Evolutionary conservation across 2,329 filamentous ascomycete species (phyloP), one percentile per base, ranked within the genome.

Genomic region (Fonsecaea multimorphosa): DNA sequence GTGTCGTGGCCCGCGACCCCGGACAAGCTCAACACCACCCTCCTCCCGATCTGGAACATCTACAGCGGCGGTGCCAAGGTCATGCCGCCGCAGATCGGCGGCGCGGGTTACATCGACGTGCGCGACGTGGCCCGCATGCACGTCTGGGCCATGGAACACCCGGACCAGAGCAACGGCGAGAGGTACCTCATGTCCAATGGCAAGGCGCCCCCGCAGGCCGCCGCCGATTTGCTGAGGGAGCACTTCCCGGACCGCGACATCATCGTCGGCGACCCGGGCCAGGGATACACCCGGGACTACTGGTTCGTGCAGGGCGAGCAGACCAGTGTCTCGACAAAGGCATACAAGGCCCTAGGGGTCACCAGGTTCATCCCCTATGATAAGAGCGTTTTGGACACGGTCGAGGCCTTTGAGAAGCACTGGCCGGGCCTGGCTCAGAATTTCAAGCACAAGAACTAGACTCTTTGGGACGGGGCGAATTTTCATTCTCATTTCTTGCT

Each of bases 91-190:
- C 70, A 67, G 61, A 71, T 72, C 58, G 71, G 68, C 44, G 68
- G 70, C 22, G 69, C 70, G 0, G 62, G 67, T 2, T 73, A 70
- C 44, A 65, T 72, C 32, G 72, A 73, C 55, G 70, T 73, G 19
- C 72, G 72, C 31, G 72, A 73, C 54, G 71, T 72, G 11, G 65
- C 71, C 0, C 63, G 62, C 31, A 64, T 73, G 64, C 68, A 71
- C 59, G 55, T 71, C 52, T 73, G 70, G 69, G 61, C 63, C 34
- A 54, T 66, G 22, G 70, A 72, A 46, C 64, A 73, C 46, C 70
- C 71, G 3, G 64, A 61, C 14, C 31, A 63, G 57, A 65, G 62
- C 49, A 53, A 67, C 46, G 70, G 70, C 6, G 58, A 71, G 63
- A 51, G 72, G 5, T 73, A 73, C 38, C 46, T 71, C 2, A 22